Evolutionary conservation across 2,329 filamentous ascomycete genomes (phyloP).

Genomic region (Emmonsiellopsis sp.): DNA sequence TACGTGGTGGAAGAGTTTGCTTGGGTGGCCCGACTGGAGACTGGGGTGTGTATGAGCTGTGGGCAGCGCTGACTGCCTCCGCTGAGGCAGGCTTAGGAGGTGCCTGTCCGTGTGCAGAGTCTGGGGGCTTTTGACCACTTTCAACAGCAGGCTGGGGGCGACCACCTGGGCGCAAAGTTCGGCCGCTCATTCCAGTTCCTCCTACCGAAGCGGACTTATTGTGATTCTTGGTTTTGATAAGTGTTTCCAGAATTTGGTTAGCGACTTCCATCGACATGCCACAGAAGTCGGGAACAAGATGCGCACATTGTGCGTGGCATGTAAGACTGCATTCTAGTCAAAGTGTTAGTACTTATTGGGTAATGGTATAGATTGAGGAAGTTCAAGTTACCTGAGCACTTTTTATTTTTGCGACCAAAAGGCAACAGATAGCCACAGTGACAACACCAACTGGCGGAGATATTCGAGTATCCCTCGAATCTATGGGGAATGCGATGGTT

Average conservation of each 20-base stretch:
- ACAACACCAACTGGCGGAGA: conserved; percentile 98
- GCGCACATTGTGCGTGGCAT: conserved; percentile 81
- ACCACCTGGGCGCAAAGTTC: conserved; percentile 52
- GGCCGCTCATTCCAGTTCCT: conserved; percentile 49
- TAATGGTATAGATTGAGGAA: background rate
- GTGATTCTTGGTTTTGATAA: conserved; percentile 69
- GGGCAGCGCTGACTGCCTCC: conserved; percentile 34
- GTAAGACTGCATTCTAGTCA: conserved; percentile 75
- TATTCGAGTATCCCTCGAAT: conserved; percentile 92
- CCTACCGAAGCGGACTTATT: conserved; percentile 44
- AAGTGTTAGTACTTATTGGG: conserved; percentile 7
- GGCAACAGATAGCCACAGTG: conserved; percentile 95
- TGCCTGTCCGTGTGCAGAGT: conserved; percentile 24
- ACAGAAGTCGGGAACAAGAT: conserved; percentile 96
- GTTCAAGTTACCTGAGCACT: conserved; percentile 62
- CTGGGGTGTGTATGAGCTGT: conserved; percentile 36
- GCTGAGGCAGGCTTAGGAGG: conserved; percentile 28
- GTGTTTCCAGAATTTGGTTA: conserved; percentile 83
- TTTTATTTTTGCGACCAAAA: conserved; percentile 89
- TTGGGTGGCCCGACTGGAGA: conserved; percentile 36
- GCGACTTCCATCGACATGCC: conserved; percentile 98
- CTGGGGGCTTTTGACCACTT: conserved; percentile 26
- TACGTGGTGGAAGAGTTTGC: conserved; percentile 32
- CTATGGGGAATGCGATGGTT: conserved; percentile 98
- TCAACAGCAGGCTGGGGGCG: conserved; percentile 32